Conservation (phyloP, 2,329 filamentous ascomycete species). For the Oidium heveae region DNA sequence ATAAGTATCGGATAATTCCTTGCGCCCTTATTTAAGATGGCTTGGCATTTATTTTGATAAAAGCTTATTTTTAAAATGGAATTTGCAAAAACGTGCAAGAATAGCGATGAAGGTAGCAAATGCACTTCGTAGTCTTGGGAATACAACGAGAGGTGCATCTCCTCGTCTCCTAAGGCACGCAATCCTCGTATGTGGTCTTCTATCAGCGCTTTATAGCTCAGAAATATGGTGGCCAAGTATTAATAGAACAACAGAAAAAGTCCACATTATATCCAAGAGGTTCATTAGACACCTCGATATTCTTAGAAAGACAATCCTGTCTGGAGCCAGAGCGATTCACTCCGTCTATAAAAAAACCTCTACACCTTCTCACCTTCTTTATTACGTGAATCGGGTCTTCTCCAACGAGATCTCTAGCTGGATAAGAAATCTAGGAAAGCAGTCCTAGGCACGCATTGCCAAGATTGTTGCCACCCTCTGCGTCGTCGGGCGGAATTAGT, state of each 20-base stretch:
- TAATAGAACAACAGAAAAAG: neutral
- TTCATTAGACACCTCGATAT: neutral
- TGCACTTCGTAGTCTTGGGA: neutral
- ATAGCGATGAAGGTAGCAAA: neutral
- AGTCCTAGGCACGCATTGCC: too few species aligned
- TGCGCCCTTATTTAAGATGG: neutral
- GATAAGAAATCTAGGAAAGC: too few species aligned
- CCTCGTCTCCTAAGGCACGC: neutral
- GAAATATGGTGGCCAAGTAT: neutral
- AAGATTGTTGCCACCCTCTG: too few species aligned
- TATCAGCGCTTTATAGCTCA: neutral
- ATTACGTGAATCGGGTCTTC: too few species aligned
- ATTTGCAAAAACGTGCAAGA: neutral
- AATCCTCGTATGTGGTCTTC: neutral
- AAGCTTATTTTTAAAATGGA: neutral
- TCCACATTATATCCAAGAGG: neutral
- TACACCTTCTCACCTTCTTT: too few species aligned
- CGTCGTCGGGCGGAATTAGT: too few species aligned
- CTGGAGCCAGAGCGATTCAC: neutral
- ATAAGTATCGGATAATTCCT: neutral
- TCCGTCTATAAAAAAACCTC: too few species aligned
- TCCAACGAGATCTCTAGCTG: too few species aligned
- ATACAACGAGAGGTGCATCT: neutral
- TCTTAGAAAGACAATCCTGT: neutral
- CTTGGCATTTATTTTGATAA: neutral